phyloP scores from a whole-genome alignment of 805 yeast species.

The Starmerella potacharoeniae region DNA sequence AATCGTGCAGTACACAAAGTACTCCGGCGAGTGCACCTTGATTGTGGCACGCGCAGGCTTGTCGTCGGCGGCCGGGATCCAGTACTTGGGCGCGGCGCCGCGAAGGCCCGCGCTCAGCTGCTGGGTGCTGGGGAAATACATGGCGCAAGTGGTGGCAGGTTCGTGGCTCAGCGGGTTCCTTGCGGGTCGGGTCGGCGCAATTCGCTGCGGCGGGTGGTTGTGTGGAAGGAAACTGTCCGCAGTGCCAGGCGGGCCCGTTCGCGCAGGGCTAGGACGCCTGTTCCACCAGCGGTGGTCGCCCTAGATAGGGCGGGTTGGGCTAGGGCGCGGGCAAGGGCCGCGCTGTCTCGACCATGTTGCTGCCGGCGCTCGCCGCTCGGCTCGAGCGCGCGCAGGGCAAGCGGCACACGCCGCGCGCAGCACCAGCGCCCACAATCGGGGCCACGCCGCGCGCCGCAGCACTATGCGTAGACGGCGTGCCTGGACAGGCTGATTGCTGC shows the following conservation, averaged over 20 bases:
- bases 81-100: not conserved
- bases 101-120: slow-evolving; percentile 1
- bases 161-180: too few species aligned
- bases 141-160: not conserved
- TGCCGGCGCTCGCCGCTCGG: not conserved
- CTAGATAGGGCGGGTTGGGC: not conserved
- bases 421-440: too few species aligned
- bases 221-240: not conserved
- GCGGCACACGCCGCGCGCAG: too few species aligned
- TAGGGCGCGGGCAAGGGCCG: not conserved
- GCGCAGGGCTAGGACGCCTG: not conserved
- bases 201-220: too few species aligned
- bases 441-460: too few species aligned
- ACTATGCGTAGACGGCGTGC: too few species aligned
- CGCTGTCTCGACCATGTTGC: not conserved
- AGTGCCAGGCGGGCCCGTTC: not conserved
- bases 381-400: too few species aligned
- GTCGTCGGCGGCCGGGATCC: not conserved
- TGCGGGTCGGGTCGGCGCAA: not conserved
- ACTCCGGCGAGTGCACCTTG: slow-evolving; percentile 46
- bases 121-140: slow-evolving; percentile 1
- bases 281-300: not conserved
- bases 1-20: slow-evolving; percentile 57
- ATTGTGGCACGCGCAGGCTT: slow-evolving; percentile 26
- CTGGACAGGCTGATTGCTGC: too few species aligned